Evolutionary conservation across 768 basidiomycete genomes (phyloP).

Genomic region (Baorangia bicolor): DNA sequence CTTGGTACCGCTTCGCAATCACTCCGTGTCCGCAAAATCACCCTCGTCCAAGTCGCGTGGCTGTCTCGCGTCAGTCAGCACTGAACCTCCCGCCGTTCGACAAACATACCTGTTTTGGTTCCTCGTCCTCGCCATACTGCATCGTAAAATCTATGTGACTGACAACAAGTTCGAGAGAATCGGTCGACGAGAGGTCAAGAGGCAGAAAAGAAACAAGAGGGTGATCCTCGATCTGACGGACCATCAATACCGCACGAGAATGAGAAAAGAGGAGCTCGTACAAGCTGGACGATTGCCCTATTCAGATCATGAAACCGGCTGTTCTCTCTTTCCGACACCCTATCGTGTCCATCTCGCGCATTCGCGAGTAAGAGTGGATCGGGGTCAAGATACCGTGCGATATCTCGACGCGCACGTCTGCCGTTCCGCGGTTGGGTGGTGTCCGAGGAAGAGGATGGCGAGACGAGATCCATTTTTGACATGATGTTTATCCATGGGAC

Average conservation of each 20-base stretch:
- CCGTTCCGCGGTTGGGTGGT: slow-evolving; percentile 67
- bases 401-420: slow-evolving; percentile 68
- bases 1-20: slow-evolving; percentile 7
- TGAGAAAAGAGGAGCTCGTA: slow-evolving; percentile 37
- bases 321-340: slow-evolving; percentile 49
- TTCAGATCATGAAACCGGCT: slow-evolving; percentile 92
- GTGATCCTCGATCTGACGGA: slow-evolving; percentile 89
- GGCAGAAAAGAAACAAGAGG: slow-evolving; percentile 97
- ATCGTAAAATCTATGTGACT: slow-evolving; percentile 98
- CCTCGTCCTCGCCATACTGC: slow-evolving; percentile 99
- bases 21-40: slow-evolving; percentile 80
- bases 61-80: slow-evolving; percentile 38
- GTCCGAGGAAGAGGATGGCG: slow-evolving; percentile 31
- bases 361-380: slow-evolving; percentile 84
- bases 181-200: slow-evolving; percentile 84
- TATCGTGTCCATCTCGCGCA: slow-evolving; percentile 47
- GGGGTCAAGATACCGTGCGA: slow-evolving; percentile 94
- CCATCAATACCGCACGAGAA: background rate
- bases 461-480: slow-evolving; percentile 99
- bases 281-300: slow-evolving; percentile 92
- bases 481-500: slow-evolving; percentile 97
- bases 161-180: slow-evolving; percentile 86
- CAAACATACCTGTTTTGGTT: slow-evolving; percentile 80
- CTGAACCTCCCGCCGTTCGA: background rate
- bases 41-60: slow-evolving; percentile 93